Evolutionary conservation across 352 stramenopile species (phyloP), one percentile per base, ranked within the genome.

Genomic region (Pythium vanterpoolii): DNA sequence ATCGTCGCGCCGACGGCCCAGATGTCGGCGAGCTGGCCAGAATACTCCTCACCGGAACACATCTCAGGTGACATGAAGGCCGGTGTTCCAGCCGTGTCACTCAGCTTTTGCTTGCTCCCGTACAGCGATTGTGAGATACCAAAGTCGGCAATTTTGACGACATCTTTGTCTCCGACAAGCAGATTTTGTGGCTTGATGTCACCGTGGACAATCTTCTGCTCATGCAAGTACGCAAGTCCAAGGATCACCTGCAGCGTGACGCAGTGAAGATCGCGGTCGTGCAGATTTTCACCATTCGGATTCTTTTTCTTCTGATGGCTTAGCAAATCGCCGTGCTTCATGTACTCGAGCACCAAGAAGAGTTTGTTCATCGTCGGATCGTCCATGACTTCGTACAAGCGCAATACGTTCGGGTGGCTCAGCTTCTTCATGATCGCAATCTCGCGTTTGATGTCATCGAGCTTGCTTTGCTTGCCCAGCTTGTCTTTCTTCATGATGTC

Each of bases 371-470:
- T 90, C 40, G 93, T 93, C 5, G 91, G 84, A 49, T 96, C 95
- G 68, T 98, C 95, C 77, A 99, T 98, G 14, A 98, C 96, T 73
- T 99, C 95, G 62, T 95, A 96, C 19, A 99, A 66, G 18, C 80
- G 71, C 8, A 98, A 68, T 0, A 98, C 76, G 55, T 98, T 98
- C 4, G 95, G 95, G 72, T 99, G 96, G 27, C 88, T 85, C 10
- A 99, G 71, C 56, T 98, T 97, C 72, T 99, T 99, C 96, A 99
- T 99, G 43, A 98, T 94, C 4, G 93, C 95, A 69, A 99, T 98
- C 67, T 99, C 96, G 40, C 86, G 81, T 73, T 98, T 90, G 68
- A 90, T 93, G 52, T 91, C 81, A 46, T 90, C 79, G 13, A 90
- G 67, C 60, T 89, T 89, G 66, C 79, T 88, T 34, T 90, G 79